Conservation (phyloP, 2,329 filamentous ascomycete species). For the Aspergillus pseudoterreus region DNA sequence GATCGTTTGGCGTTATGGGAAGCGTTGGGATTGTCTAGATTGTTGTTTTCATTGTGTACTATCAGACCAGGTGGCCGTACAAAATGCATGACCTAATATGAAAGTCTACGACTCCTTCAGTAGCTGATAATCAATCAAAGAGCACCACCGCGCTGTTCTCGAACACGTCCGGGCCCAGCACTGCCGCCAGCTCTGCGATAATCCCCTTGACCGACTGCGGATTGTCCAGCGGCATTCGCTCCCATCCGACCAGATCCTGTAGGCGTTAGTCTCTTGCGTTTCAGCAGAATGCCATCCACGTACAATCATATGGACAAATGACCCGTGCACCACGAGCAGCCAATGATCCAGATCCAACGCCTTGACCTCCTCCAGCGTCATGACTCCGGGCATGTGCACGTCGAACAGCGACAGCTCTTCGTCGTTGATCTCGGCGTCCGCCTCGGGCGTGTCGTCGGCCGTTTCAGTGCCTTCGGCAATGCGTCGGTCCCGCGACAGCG, state of each 20-base stretch:
- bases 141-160: constrained; percentile 38
- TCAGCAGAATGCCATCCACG: constrained; percentile 6
- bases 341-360: constrained; percentile 43
- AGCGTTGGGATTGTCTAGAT: neutral
- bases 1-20: neutral
- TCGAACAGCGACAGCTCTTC: constrained; percentile 45
- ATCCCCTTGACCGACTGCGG: constrained; percentile 46
- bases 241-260: constrained; percentile 47
- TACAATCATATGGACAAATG: constrained; percentile 43
- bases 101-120: neutral
- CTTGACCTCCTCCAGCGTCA: constrained; percentile 41
- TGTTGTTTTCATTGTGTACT: neutral
- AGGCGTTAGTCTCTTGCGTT: neutral
- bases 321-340: constrained; percentile 39
- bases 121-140: constrained; percentile 26
- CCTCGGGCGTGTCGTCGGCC: neutral
- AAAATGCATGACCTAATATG: neutral
- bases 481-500: constrained; percentile 38
- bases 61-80: no score
- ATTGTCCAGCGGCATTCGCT: constrained; percentile 38
- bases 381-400: constrained; percentile 44
- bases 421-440: constrained; percentile 29
- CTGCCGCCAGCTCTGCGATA: constrained; percentile 44
- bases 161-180: constrained; percentile 42
- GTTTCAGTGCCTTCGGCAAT: constrained; percentile 6